Base-by-base conservation (phyloP, 2,329 filamentous ascomycete species). In the Corynespora cassiicola region DNA sequence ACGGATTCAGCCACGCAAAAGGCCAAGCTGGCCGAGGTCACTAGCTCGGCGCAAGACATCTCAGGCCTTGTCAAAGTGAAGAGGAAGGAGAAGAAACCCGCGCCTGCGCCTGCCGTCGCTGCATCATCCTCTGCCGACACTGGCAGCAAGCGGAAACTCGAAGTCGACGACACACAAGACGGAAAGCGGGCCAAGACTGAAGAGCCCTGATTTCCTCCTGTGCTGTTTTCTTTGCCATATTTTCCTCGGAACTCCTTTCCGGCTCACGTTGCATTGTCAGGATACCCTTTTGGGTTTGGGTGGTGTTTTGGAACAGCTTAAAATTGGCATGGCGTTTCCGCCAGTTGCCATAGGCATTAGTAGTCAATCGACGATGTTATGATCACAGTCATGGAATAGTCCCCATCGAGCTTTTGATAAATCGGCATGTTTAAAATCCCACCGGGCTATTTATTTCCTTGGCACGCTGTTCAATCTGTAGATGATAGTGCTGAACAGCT, bases 21-120 rank as follows among this genome's bases (percentile, higher is more conserved):
- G 50, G 83, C 82, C 16, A 78, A 81, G 49, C 75, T 89, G 29
- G 82, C 86, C 29, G 85, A 90, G 61, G 87, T 85, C 18, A 87
- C 84, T 56, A 86, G 85, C 70, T 78, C 74, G 6, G 88, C 88
- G 6, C 90, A 80, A 11, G 88, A 94, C 60, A 72, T 95, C 10
- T 82, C 80, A 0, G 80, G 84, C n/a, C 73, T 92, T 29, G 85
- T 92, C 27, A 83, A 86, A 63, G 82, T 84, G 60, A 91, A 80
- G 65, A 74, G 71, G 50, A 91, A 81, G 66, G 69, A 71, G 43
- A 57, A 58, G 28, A 43, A 27, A 2, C 44, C 53, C 5, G 48
- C 46, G 2, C 48, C 55, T 5, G 39, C 43, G 6, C 22, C 50
- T 7, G 41, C 36, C 1, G 19, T 24, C 5, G 15, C 35, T 2